A percentile compares a stretch with the other conserved stretches of the same genome.
These are phyloP conservation scores for Dianthus caryophyllus DNA, from an alignment of 148 eudicot genomes.

Conservation along the genomic window DNA sequence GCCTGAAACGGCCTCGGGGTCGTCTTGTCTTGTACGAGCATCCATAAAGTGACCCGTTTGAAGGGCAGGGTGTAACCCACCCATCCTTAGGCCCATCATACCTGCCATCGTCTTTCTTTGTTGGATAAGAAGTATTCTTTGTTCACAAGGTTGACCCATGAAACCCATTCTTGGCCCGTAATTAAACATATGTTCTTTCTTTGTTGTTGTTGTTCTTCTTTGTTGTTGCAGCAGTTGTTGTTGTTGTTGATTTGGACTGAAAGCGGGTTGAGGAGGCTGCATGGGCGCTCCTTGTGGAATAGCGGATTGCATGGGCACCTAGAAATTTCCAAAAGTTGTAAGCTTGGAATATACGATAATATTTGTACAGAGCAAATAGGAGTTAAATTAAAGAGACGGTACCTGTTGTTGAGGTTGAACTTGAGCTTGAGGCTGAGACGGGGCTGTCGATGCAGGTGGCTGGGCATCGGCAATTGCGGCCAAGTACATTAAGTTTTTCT, in stretches of 20 bases:
- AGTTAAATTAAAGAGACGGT: neutral
- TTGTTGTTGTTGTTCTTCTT: slow-evolving; percentile 20
- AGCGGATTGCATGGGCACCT: slow-evolving; percentile 42
- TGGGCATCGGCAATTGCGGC: slow-evolving; percentile 93
- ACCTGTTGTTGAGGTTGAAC: slow-evolving; percentile 41
- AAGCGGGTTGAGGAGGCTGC: slow-evolving; percentile 47
- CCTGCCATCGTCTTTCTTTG: slow-evolving; percentile 42
- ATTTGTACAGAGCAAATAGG: neutral
- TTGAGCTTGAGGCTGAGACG: slow-evolving; percentile 36
- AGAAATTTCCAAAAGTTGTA: slow-evolving; percentile 2
- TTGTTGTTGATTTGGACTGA: slow-evolving; percentile 17
- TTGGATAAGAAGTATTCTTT: slow-evolving; percentile 33
- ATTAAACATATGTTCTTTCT: slow-evolving; percentile 38
- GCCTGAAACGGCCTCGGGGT: too few relatives aligned
- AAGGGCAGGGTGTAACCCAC: too few relatives aligned
- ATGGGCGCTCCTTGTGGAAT: slow-evolving; percentile 48
- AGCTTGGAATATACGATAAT: neutral
- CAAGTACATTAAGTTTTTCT: slow-evolving; percentile 69
- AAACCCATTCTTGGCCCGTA: slow-evolving; percentile 44
- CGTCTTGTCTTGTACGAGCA: too few relatives aligned
- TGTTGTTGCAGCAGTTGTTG: slow-evolving; percentile 5
- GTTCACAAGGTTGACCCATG: slow-evolving; percentile 42
- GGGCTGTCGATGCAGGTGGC: slow-evolving; percentile 44
- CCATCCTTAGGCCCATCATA: slow-evolving; percentile 36
- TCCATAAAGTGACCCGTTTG: too few relatives aligned